phyloP scores from a whole-genome alignment of 1,284 basidiomycete genomes.

The Fomitopsis palustris region DNA sequence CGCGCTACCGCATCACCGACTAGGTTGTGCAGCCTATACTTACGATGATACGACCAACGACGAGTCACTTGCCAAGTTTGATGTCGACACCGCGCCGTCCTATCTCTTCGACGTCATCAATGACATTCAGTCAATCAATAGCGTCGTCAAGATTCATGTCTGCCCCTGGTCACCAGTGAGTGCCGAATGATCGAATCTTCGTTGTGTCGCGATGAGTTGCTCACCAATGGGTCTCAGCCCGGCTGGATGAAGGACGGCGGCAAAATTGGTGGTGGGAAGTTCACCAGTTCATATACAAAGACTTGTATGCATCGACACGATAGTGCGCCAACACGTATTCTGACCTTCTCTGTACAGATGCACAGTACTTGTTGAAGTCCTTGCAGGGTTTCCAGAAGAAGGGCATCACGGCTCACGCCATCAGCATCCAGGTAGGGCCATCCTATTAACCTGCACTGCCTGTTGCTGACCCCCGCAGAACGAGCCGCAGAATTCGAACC shows the following conservation, averaged over 20 bases:
- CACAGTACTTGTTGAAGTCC: slow-evolving; percentile 40
- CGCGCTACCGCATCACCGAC: background rate
- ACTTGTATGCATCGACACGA: slow-evolving; percentile 27
- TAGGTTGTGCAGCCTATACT: slow-evolving; percentile 33
- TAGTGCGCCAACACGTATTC: background rate
- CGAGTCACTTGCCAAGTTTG: slow-evolving; percentile 37
- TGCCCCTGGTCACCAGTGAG: slow-evolving; percentile 50
- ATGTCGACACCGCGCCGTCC: slow-evolving; percentile 38
- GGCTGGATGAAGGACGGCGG: slow-evolving; percentile 49
- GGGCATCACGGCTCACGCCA: slow-evolving; percentile 41
- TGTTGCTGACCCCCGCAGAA: slow-evolving; percentile 30
- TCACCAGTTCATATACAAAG: slow-evolving; percentile 29
- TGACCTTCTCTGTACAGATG: slow-evolving; percentile 32
- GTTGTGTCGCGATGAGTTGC: background rate
- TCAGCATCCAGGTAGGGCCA: slow-evolving; percentile 31
- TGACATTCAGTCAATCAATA: slow-evolving; percentile 44
- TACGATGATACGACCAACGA: slow-evolving; percentile 43
- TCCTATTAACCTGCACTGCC: background rate
- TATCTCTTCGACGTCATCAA: slow-evolving; percentile 41
- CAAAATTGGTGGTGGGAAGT: slow-evolving; percentile 42
- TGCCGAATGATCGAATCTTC: slow-evolving; percentile 3
- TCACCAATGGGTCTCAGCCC: slow-evolving; percentile 35
- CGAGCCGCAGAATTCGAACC: slow-evolving; percentile 44
- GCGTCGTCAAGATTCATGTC: slow-evolving; percentile 38
- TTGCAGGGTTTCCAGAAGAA: slow-evolving; percentile 42